A percentile compares a stretch with the other conserved stretches of the same genome.
These are phyloP conservation scores for Colletotrichum nymphaeae DNA, from an alignment of 2,329 filamentous ascomycete genomes.

Conservation along the genomic window DNA sequence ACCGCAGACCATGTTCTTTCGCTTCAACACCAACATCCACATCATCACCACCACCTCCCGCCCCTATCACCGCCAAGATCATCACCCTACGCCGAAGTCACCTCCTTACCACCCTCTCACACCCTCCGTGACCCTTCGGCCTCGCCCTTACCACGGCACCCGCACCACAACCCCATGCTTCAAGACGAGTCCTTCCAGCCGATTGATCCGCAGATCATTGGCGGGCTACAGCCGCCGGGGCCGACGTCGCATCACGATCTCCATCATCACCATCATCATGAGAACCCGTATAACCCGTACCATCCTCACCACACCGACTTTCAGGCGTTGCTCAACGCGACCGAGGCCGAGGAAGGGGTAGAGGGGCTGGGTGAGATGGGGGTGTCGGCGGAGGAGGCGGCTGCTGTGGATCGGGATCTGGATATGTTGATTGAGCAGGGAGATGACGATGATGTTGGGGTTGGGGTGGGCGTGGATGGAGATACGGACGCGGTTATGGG, in stretches of 20 bases:
- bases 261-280: slow-evolving; percentile 35
- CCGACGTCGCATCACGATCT: slow-evolving; percentile 37
- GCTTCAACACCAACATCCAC: slow-evolving; percentile 29
- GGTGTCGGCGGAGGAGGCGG: slow-evolving; percentile 49
- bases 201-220: slow-evolving; percentile 70
- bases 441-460: slow-evolving; percentile 54
- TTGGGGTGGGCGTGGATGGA: slow-evolving; percentile 53
- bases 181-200: slow-evolving; percentile 58
- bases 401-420: slow-evolving; percentile 59
- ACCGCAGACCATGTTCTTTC: slow-evolving; percentile 30
- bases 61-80: slow-evolving; percentile 40
- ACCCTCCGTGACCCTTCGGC: slow-evolving; percentile 45
- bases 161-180: slow-evolving; percentile 49
- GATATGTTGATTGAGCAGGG: slow-evolving; percentile 64
- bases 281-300: slow-evolving; percentile 54
- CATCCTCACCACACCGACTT: slow-evolving; percentile 57
- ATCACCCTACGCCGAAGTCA: slow-evolving; percentile 61
- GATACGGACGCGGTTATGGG: slow-evolving; percentile 32
- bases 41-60: slow-evolving; percentile 37
- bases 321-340: slow-evolving; percentile 64
- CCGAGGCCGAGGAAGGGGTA: slow-evolving; percentile 49
- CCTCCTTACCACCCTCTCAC: slow-evolving; percentile 53
- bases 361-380: slow-evolving; percentile 44
- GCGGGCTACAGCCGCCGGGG: slow-evolving; percentile 52
- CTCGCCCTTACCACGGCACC: slow-evolving; percentile 39